Evolutionary conservation across 2,329 filamentous ascomycete species (phyloP).

Genomic region (Fusarium dlaminii): DNA sequence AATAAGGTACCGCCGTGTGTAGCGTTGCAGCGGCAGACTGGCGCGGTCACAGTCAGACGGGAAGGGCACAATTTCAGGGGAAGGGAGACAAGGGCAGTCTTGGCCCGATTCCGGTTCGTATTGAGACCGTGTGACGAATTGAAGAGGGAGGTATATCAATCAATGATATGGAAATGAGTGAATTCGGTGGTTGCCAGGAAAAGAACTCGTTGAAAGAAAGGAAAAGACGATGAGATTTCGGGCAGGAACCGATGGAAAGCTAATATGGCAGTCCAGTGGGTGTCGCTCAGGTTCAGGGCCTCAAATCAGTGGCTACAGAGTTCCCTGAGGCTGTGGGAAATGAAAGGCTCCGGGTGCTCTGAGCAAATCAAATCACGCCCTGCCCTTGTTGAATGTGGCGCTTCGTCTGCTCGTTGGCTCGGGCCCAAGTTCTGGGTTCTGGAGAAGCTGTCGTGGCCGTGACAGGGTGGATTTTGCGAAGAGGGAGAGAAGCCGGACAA

Average conservation of each 20-base stretch:
- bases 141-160: constrained; percentile 13
- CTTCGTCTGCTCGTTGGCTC: constrained; percentile 31
- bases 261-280: not conserved
- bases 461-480: constrained; percentile 18
- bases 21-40: constrained; percentile 23
- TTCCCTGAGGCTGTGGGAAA: constrained; percentile 23
- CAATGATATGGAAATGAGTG: constrained; percentile 13
- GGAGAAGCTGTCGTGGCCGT: constrained; percentile 9
- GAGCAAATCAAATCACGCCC: constrained; percentile 16
- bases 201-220: not conserved
- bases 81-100: constrained; percentile 28
- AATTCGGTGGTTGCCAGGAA: not conserved
- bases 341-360: constrained; percentile 32
- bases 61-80: constrained; percentile 27
- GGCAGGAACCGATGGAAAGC: not conserved
- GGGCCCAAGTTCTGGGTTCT: constrained; percentile 7
- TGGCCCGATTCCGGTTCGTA: constrained; percentile 5
- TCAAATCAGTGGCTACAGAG: not conserved
- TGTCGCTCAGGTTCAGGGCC: constrained; percentile 9
- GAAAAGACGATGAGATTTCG: constrained; percentile 12
- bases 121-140: constrained; percentile 1
- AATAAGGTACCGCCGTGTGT: constrained; percentile 11
- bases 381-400: constrained; percentile 17
- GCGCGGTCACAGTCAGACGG: constrained; percentile 34
- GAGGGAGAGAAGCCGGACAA: constrained; percentile 10